These are phyloP conservation scores for Globisporangium emineosum DNA, from an alignment of 352 stramenopile genomes.

Conservation along the genomic window DNA sequence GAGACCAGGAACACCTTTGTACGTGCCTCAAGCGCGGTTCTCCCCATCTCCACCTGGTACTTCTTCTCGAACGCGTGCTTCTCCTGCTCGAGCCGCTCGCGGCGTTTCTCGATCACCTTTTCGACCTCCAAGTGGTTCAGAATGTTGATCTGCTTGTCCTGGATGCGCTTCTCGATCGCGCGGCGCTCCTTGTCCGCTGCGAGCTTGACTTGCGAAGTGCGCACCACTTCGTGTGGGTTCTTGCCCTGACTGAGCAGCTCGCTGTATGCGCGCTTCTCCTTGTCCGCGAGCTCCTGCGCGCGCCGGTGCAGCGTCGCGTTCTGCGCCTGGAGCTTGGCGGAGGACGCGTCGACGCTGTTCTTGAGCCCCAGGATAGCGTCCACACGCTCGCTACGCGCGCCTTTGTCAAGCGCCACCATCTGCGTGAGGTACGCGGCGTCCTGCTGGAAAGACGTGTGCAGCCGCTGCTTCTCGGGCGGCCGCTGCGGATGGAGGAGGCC, in stretches of 20 bases:
- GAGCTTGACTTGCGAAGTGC: constrained; percentile 39
- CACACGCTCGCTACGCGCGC: constrained; percentile 34
- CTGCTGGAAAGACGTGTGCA: constrained; percentile 47
- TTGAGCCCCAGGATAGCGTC: constrained; percentile 65
- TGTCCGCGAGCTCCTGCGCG: constrained; percentile 21
- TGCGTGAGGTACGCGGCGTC: constrained; percentile 47
- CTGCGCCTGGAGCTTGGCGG: constrained; percentile 36
- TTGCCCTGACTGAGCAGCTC: constrained; percentile 59
- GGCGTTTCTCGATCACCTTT: constrained; percentile 30
- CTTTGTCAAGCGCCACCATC: constrained; percentile 32
- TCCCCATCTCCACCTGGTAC: constrained; percentile 73
- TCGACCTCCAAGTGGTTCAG: constrained; percentile 53
- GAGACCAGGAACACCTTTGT: constrained; percentile 55
- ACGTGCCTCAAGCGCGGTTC: constrained; percentile 42
- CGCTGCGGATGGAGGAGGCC: constrained; percentile 9
- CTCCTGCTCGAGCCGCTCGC: constrained; percentile 37
- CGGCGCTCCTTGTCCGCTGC: constrained; percentile 31
- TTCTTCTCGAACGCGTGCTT: constrained; percentile 55
- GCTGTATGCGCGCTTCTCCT: constrained; percentile 43
- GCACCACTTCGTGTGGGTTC: constrained; percentile 77
- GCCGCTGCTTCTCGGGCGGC: constrained; percentile 31
- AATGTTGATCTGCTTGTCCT: constrained; percentile 50
- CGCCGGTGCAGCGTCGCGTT: constrained; percentile 34
- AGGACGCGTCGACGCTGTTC: constrained; percentile 44
- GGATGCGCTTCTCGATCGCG: constrained; percentile 45